Evolutionary conservation across 352 stramenopile genomes (phyloP).

Genomic region (Lagenidium giganteum): DNA sequence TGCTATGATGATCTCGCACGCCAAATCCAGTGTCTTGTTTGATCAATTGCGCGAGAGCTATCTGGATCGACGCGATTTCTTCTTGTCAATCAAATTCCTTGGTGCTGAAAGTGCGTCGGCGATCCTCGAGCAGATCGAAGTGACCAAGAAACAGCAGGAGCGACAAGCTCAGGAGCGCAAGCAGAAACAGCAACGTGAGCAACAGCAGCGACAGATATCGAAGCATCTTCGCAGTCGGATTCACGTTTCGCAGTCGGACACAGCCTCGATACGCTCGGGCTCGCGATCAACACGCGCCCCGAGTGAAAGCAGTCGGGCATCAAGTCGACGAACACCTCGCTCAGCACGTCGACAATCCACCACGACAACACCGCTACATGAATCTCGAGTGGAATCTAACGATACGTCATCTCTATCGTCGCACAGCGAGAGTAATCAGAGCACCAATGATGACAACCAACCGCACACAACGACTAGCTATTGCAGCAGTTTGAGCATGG

Average conservation of each 20-base stretch:
- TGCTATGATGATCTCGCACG: conserved; percentile 40
- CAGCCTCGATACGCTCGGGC: too few relatives aligned
- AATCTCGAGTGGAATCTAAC: conserved; percentile 1
- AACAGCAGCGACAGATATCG: conserved; percentile 33
- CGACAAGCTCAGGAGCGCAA: too few relatives aligned
- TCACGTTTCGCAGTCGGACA: too few relatives aligned
- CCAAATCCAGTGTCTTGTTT: conserved; percentile 31
- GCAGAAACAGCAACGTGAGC: conserved; percentile 19
- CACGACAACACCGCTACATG: too few relatives aligned
- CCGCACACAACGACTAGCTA: too few relatives aligned
- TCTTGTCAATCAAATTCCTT: conserved; percentile 35
- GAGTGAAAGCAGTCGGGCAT: too few relatives aligned
- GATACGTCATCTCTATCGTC: conserved; percentile 13
- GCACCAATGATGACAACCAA: neutral
- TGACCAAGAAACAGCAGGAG: too few relatives aligned
- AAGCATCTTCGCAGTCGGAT: conserved; percentile 41
- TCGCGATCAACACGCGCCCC: too few relatives aligned
- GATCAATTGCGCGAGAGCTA: conserved; percentile 29
- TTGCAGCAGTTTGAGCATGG: too few relatives aligned
- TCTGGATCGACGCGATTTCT: conserved; percentile 22
- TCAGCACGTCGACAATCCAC: too few relatives aligned
- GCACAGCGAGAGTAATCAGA: neutral
- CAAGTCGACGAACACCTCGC: too few relatives aligned
- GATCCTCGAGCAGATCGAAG: conserved; percentile 38
- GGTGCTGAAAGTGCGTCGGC: conserved; percentile 29